Evolutionary conservation across 225 moss, liverwort and hornwort genomes (phyloP).

Genomic region (Thuidium tamariscinum): DNA sequence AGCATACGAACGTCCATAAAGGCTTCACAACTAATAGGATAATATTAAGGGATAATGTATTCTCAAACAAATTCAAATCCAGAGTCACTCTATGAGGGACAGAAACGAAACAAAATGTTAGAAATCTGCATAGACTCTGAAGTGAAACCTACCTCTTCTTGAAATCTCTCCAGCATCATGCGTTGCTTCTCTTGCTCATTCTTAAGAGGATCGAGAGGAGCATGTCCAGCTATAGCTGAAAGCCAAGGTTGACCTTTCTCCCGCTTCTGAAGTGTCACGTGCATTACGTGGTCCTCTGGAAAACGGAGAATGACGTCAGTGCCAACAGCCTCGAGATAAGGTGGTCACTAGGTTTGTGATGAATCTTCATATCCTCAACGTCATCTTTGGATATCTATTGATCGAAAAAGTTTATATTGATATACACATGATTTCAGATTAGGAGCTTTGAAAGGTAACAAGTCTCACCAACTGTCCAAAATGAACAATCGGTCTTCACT

Average conservation of each 20-base stretch:
- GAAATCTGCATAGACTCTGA: not conserved
- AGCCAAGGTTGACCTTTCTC: constrained; percentile 77
- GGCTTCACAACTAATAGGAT: not conserved
- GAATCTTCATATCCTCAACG: not conserved
- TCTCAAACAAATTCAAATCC: not conserved
- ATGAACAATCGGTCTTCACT: constrained; percentile 83
- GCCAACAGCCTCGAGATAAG: not conserved
- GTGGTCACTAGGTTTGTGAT: not conserved
- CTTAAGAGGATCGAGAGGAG: constrained; percentile 54
- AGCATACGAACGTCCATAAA: not conserved
- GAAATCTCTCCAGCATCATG: constrained; percentile 94
- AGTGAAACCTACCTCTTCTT: constrained; percentile 55
- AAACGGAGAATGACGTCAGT: not conserved
- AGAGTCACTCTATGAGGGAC: not conserved
- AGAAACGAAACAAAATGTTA: not conserved
- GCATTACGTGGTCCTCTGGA: constrained; percentile 36
- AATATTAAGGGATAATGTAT: not conserved
- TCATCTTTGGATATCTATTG: not conserved
- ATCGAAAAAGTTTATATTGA: not conserved
- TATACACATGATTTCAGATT: not conserved
- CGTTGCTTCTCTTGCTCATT: constrained; percentile 87
- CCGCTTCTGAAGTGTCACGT: constrained; percentile 70
- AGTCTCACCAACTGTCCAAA: constrained; percentile 84
- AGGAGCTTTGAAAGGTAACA: not conserved
- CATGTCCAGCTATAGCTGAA: constrained; percentile 78